phyloP scores from a whole-genome alignment of 208 protist genomes.

The Leishmania arabica region DNA sequence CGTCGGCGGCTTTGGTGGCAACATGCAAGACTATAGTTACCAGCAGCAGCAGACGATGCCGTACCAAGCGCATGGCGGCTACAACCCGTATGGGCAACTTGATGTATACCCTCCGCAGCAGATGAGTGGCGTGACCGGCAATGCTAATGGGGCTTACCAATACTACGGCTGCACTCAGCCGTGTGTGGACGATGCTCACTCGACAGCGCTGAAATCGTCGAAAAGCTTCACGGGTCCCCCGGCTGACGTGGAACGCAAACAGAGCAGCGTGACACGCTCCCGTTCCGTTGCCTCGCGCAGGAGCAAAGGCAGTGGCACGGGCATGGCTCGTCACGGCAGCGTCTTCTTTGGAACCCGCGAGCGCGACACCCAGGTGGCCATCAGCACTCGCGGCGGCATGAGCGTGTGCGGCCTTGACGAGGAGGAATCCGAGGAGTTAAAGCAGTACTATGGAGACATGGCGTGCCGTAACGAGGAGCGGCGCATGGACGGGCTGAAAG shows the following conservation, averaged over 20 bases:
- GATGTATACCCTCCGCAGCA: conserved; percentile 18
- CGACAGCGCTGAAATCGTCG: conserved; percentile 23
- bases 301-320: conserved; percentile 27
- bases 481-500: conserved; percentile 49
- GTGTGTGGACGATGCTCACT: neutral
- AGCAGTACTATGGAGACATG: conserved; percentile 76
- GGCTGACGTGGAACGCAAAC: conserved; percentile 29
- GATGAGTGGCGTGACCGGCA: conserved; percentile 11
- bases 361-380: conserved; percentile 49
- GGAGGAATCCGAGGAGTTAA: conserved; percentile 40
- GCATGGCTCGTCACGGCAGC: conserved; percentile 51
- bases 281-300: conserved; percentile 27
- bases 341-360: conserved; percentile 45
- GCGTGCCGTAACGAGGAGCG: conserved; percentile 42
- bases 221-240: conserved; percentile 48
- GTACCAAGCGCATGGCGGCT: conserved; percentile 8
- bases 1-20: neutral
- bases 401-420: conserved; percentile 27
- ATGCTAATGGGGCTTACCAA: neutral
- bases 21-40: conserved; percentile 15
- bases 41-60: conserved; percentile 12
- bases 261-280: conserved; percentile 26
- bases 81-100: conserved; percentile 17
- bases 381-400: conserved; percentile 50
- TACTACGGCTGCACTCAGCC: conserved; percentile 4